Conservation (phyloP, 306 rosid species). For the Mimosa pudica region DNA sequence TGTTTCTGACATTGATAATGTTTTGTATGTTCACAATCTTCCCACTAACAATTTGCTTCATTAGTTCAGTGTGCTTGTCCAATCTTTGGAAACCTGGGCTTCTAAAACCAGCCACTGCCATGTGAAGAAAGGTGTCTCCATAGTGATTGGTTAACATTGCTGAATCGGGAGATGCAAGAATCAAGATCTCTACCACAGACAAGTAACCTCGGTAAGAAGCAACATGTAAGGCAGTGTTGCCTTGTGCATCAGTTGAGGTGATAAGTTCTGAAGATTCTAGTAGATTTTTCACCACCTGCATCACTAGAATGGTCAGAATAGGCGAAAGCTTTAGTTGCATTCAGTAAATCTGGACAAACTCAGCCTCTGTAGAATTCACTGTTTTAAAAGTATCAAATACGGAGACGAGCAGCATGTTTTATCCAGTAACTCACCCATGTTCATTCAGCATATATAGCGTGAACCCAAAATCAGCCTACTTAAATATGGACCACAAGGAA, state of each 20-base stretch:
- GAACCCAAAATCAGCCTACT: not conserved
- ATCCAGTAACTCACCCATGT: not conserved
- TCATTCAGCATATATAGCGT: not conserved
- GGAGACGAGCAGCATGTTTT: not conserved
- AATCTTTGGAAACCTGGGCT: conserved; percentile 81
- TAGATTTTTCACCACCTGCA: conserved; percentile 80
- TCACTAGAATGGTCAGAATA: conserved; percentile 26
- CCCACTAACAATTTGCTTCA: conserved; percentile 53
- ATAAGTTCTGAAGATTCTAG: conserved; percentile 55
- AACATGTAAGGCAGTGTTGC: conserved; percentile 80
- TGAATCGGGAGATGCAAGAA: conserved; percentile 54
- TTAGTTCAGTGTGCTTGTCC: conserved; percentile 72
- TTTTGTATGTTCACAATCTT: conserved; percentile 43
- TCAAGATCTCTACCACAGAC: conserved; percentile 62
- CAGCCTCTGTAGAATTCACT: conserved; percentile 14
- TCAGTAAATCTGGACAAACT: conserved; percentile 8
- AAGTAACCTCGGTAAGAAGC: conserved; percentile 77
- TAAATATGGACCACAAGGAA: conserved; percentile 10
- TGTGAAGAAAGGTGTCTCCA: conserved; percentile 88
- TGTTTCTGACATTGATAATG: conserved; percentile 68
- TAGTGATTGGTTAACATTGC: conserved; percentile 53
- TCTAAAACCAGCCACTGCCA: conserved; percentile 86
- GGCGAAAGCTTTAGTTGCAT: not conserved
- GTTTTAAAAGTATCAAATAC: not conserved
- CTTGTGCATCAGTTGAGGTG: conserved; percentile 64